Percentiles rank a stretch among this genome's conserved stretches.
Conservation (phyloP, 352 stramenopile genomes). For the Phytophthora palmivora region DNA sequence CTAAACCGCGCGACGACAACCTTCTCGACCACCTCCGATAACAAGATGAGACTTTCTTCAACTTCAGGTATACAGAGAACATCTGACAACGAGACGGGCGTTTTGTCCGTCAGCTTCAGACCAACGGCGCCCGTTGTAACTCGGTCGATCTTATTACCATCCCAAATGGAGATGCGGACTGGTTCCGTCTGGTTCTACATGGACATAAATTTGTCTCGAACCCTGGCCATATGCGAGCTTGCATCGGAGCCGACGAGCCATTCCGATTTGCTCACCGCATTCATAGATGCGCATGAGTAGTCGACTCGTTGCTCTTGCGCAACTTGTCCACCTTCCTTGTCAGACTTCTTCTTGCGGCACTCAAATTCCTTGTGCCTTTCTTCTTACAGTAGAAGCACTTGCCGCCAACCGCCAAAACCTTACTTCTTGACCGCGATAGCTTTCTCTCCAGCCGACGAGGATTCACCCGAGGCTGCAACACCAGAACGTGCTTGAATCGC, state of each 20-base stretch:
- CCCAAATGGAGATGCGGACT: neutral
- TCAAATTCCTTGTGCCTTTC: constrained; percentile 8
- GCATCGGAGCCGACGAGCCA: constrained; percentile 1
- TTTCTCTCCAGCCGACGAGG: constrained; percentile 6
- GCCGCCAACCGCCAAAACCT: neutral
- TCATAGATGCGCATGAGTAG: neutral
- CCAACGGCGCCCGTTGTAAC: neutral
- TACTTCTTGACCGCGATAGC: neutral
- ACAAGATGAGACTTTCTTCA: neutral
- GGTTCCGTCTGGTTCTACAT: neutral
- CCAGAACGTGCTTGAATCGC: constrained; percentile 2
- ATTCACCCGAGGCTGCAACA: constrained; percentile 7
- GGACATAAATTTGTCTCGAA: neutral
- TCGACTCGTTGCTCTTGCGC: neutral
- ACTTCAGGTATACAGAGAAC: neutral
- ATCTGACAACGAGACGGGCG: neutral
- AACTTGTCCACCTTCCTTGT: constrained; percentile 5
- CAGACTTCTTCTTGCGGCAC: constrained; percentile 13
- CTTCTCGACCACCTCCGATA: neutral
- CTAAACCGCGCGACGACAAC: neutral
- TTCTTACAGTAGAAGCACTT: constrained; percentile 23
- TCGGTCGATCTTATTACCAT: neutral
- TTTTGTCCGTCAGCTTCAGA: neutral
- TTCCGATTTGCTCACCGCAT: neutral
- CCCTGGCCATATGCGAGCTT: neutral